Evolutionary conservation across 805 yeast genomes (phyloP).

Genomic region (Priceomyces haplophilus): DNA sequence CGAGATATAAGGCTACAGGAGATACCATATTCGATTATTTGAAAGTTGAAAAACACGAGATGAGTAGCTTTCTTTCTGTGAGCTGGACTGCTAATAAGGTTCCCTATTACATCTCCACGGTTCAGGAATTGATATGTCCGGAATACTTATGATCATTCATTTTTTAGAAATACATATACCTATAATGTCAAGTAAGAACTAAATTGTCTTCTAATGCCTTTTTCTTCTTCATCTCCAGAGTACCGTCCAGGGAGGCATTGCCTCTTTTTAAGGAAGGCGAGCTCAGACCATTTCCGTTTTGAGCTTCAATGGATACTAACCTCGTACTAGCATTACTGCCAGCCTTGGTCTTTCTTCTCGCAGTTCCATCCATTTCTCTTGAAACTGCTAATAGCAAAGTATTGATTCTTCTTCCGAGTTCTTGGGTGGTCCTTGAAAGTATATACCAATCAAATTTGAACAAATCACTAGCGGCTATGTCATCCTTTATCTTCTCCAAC

Average conservation of each 20-base stretch:
- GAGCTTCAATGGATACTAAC: constrained; percentile 33
- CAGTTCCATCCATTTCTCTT: constrained; percentile 65
- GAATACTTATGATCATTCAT: constrained; percentile 23
- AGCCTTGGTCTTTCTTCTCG: constrained; percentile 38
- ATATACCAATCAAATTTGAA: constrained; percentile 76
- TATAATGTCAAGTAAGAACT: background rate
- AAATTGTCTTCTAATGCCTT: background rate
- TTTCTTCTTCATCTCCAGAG: background rate
- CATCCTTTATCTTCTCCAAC: constrained; percentile 63
- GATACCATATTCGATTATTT: constrained; percentile 61
- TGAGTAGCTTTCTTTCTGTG: constrained; percentile 69
- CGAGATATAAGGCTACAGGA: constrained; percentile 62
- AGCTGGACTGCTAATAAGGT: constrained; percentile 90
- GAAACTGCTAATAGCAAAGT: constrained; percentile 67
- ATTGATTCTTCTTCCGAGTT: constrained; percentile 64
- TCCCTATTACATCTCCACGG: constrained; percentile 73
- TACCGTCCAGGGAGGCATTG: background rate
- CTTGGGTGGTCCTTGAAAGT: constrained; percentile 67
- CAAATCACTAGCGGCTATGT: constrained; percentile 53
- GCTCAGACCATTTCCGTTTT: background rate
- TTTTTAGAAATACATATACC: background rate
- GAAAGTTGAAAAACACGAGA: constrained; percentile 54
- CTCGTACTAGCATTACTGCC: constrained; percentile 26
- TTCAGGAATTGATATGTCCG: constrained; percentile 39
- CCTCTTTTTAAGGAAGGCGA: constrained; percentile 4